Evolutionary conservation across 169 alveolate genomes (phyloP), one percentile per base, ranked within the genome.

Genomic region (Eimeria acervulina): DNA sequence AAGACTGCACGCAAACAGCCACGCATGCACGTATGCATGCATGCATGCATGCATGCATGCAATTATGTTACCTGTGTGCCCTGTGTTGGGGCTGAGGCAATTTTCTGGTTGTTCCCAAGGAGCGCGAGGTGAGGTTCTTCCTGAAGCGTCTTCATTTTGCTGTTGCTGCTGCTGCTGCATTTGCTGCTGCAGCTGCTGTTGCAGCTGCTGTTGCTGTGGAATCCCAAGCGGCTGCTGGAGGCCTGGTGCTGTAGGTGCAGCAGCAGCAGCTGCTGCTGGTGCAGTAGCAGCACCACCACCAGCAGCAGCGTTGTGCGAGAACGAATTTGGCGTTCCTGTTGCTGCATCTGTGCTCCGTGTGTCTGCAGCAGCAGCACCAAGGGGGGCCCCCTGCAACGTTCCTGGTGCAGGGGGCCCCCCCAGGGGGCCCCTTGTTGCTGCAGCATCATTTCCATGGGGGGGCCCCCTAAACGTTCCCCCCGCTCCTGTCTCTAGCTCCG

Each of bases 191-290:
- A 26, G 78, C 78, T 17, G 78, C 78, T 66, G 78, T 26, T 66
- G 78, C 78, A 12, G 72, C 72, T 21, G 72, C 72, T 61, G 72
- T n/a, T 61, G 72, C 72, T 13, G 72, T 26, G n/a, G n/a, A n/a
- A n/a, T 63, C 36, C 74, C 55, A 12, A 63, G 74, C n/a, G 5
- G 74, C 74, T 63, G 74, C 74, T 63, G 74, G 28, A n/a, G 74
- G 74, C 28, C 28, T n/a, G 74, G 74, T 6, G 74, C 74, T 63
- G 74, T 23, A 28, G 80, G 12, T 26, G 80, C 80, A n/a, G 80
- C 80, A 8, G 80, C 36, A 26, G 80, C 42, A 6, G 80, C 40
- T 33, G 80, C 66, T 55, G 66, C 66, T 55, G 66, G n/a, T 55
- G 66, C 66, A 8, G 66, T 19, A 8, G 66, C 17, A 55, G 55